Evolutionary conservation across 2,329 filamentous ascomycete species (phyloP).

Genomic region (Penicillium olsonii): DNA sequence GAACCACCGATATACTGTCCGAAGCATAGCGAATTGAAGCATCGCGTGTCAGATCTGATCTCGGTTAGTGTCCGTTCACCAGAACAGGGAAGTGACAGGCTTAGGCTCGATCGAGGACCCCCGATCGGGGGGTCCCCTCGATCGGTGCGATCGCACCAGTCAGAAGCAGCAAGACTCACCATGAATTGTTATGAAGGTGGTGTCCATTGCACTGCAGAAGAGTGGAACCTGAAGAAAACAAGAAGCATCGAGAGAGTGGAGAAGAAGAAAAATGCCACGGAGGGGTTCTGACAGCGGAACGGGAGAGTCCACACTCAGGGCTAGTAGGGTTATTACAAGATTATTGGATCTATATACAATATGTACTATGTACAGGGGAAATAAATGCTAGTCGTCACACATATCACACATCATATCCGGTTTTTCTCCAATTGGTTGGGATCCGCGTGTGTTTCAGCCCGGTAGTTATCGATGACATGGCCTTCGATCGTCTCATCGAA

Average conservation of each 20-base stretch:
- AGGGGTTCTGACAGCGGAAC: neutral
- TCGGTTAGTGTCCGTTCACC: conserved; percentile 8
- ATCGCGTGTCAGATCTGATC: conserved; percentile 69
- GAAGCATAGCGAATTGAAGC: conserved; percentile 82
- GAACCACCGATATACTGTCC: conserved; percentile 78
- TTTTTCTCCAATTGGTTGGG: conserved; percentile 57
- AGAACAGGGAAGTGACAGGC: neutral
- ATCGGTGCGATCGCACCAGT: conserved; percentile 10
- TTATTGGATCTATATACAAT: neutral
- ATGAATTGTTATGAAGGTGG: conserved; percentile 89
- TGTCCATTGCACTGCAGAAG: conserved; percentile 61
- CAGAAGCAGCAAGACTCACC: conserved; percentile 55
- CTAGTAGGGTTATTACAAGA: too few species aligned
- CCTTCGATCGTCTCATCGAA: conserved; percentile 47
- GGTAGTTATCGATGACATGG: conserved; percentile 31
- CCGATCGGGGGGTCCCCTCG: neutral
- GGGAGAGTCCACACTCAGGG: neutral
- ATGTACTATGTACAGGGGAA: neutral
- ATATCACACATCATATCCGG: conserved; percentile 19
- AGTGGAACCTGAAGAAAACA: conserved; percentile 13
- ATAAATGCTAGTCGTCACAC: conserved; percentile 11
- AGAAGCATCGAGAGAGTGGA: neutral
- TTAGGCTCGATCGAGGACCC: neutral
- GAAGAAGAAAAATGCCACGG: neutral
- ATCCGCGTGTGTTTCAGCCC: conserved; percentile 55